Evolutionary conservation across 2,329 filamentous ascomycete species (phyloP).

Genomic region (Arthrobotrys entomopaga): DNA sequence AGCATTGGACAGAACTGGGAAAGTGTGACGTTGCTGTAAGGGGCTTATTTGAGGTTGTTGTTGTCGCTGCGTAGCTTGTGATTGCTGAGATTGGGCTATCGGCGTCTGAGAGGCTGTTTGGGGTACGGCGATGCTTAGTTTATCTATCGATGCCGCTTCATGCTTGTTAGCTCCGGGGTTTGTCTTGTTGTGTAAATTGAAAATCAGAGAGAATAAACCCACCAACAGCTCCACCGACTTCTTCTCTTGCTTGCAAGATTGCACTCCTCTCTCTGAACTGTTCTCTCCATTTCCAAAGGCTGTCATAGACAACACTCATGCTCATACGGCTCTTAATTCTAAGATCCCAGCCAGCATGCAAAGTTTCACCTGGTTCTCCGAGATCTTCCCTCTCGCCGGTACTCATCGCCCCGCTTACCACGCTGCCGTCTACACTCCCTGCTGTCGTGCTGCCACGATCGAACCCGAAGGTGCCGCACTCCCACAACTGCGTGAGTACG

Average conservation of each 20-base stretch:
- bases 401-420: constrained; percentile 63
- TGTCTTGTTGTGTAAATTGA: background rate
- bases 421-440: constrained; percentile 65
- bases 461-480: constrained; percentile 70
- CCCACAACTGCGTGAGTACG: constrained; percentile 89
- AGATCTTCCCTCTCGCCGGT: constrained; percentile 32
- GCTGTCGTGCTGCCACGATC: constrained; percentile 61
- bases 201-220: constrained; percentile 9
- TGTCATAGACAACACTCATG: constrained; percentile 86
- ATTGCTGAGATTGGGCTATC: constrained; percentile 23
- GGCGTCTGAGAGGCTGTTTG: constrained; percentile 21
- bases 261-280: constrained; percentile 67
- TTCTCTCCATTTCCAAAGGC: constrained; percentile 85
- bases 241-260: constrained; percentile 62
- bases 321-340: constrained; percentile 86
- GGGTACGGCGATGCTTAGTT: constrained; percentile 22
- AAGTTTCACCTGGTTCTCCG: constrained; percentile 36
- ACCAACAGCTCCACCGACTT: constrained; percentile 62
- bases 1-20: constrained; percentile 50
- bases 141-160: constrained; percentile 36
- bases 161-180: background rate
- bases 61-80: constrained; percentile 4
- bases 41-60: constrained; percentile 21
- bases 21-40: constrained; percentile 36
- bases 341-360: constrained; percentile 70